Base-by-base conservation (phyloP, 2,329 filamentous ascomycete species). In the Cyclaneusma minus region DNA sequence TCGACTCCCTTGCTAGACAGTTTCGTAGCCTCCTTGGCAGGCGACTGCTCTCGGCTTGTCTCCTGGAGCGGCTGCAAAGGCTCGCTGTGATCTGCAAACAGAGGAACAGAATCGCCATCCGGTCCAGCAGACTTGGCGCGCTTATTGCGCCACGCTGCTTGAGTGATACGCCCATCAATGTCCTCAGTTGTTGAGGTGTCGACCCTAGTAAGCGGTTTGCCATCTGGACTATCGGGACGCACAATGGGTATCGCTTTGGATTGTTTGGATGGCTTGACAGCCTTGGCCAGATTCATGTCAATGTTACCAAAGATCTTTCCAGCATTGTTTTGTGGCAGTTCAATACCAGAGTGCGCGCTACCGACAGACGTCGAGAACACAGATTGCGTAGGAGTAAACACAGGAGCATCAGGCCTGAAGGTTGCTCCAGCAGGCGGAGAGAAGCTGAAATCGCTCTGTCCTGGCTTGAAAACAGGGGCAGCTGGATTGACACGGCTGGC, bases 161-260 rank as follows among this genome's bases (percentile, higher is more conserved):
- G 69, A n/a, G 59, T 61, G 12, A 65, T 50, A 14, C 71, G 68
- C 10, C 73, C 72, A 34, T 74, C 62, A 3, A 64, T 59, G 33
- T 71, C 68, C 31, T 77, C 62, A 7, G 50, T 43, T 10, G 49
- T 50, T 12, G 54, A 44, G 28, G 43, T 44, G 16, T 47, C 49
- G 15, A 45, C 44, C 29, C 44, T 41, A 23, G 48, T 45, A 15
- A 45, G 42, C 25, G 50, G 45, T 2, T 48, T 50, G 35, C 56
- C 49, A 37, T 58, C 56, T 31, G 35, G 52, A 39, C 59, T 71
- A 30, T 70, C 60, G 1, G 80, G 79, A 20, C 62, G 63, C 7
- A 87, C 54, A 35, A 93, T 91, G 0, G 84, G 79, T 29, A 93
- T 67, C 7, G 83, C 83, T 53, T 89, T 94, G 4, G 75, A 81